A percentile compares a stretch with the other conserved stretches of the same genome.
Conservation (phyloP, 2,329 filamentous ascomycete genomes). For the Stromatinia cepivora region DNA sequence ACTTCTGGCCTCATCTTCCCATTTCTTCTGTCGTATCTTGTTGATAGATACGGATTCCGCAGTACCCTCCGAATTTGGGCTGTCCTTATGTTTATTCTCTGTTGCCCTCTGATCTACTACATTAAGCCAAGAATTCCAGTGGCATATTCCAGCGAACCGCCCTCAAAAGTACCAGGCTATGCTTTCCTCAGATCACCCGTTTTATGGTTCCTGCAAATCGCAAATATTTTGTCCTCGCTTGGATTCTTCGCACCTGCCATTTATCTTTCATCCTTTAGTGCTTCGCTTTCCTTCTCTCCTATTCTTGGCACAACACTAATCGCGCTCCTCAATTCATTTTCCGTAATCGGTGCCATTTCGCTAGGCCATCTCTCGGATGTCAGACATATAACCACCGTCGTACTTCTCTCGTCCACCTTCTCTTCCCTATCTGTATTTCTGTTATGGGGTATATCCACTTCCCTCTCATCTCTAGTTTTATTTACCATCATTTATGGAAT, state of each 20-base stretch:
- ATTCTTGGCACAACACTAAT: slow-evolving; percentile 49
- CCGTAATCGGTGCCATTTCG: slow-evolving; percentile 48
- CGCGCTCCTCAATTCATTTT: slow-evolving; percentile 50
- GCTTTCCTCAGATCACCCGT: slow-evolving; percentile 48
- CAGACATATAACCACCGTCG: slow-evolving; percentile 46
- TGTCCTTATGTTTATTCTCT: slow-evolving; percentile 43
- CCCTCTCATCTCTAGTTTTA: slow-evolving; percentile 47
- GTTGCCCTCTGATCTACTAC: slow-evolving; percentile 53
- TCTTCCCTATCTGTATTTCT: slow-evolving; percentile 52
- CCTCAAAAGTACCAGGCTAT: slow-evolving; percentile 22
- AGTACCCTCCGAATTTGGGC: slow-evolving; percentile 46
- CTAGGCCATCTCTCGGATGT: slow-evolving; percentile 46
- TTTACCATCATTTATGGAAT: slow-evolving; percentile 58
- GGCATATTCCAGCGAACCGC: slow-evolving; percentile 20
- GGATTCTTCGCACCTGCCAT: slow-evolving; percentile 57
- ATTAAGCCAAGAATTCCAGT: slow-evolving; percentile 56
- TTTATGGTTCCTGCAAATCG: slow-evolving; percentile 52
- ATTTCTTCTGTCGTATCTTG: slow-evolving; percentile 44
- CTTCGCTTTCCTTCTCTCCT: slow-evolving; percentile 44
- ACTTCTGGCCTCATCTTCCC: slow-evolving; percentile 39
- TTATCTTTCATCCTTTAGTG: slow-evolving; percentile 53
- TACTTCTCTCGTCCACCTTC: slow-evolving; percentile 51
- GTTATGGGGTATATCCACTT: slow-evolving; percentile 55
- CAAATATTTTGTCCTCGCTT: slow-evolving; percentile 53
- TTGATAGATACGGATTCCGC: slow-evolving; percentile 45